A percentile compares a stretch with the other conserved stretches of the same genome.
Evolutionary conservation across 768 basidiomycete genomes (phyloP).

Genomic region (Phaeotremella skinneri): DNA sequence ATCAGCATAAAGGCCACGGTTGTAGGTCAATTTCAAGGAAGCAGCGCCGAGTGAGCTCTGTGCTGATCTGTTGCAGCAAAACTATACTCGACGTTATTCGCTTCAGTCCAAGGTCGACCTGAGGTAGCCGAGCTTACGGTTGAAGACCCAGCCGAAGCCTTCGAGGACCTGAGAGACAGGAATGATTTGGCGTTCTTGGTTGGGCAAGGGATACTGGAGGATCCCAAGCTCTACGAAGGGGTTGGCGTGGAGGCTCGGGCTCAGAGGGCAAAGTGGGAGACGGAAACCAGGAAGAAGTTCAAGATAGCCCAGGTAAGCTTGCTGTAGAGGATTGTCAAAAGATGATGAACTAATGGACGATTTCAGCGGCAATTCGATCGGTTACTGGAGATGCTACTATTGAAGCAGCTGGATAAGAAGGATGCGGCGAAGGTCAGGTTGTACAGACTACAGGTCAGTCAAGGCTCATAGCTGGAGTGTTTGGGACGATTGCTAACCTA

Average conservation of each 20-base stretch:
- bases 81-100: conserved; percentile 81
- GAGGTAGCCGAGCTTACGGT: conserved; percentile 88
- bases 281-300: conserved; percentile 73
- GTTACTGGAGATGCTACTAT: conserved; percentile 83
- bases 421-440: conserved; percentile 62
- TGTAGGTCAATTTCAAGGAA: conserved; percentile 58
- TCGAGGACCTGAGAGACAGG: conserved; percentile 92
- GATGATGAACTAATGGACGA: conserved; percentile 12
- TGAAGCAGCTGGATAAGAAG: conserved; percentile 65
- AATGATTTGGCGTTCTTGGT: conserved; percentile 82
- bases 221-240: conserved; percentile 63
- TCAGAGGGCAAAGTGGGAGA: conserved; percentile 60
- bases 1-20: conserved; percentile 84
- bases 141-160: conserved; percentile 96
- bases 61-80: conserved; percentile 59
- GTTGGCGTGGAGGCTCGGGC: conserved; percentile 67
- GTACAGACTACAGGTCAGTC: conserved; percentile 67
- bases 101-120: conserved; percentile 64
- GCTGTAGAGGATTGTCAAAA: not conserved
- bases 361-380: conserved; percentile 86
- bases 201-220: conserved; percentile 71
- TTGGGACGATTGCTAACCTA: not conserved
- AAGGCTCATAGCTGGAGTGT: too few species aligned
- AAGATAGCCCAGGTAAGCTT: conserved; percentile 80
- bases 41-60: not conserved